These are phyloP conservation scores for Margaritispora aquatica DNA, from an alignment of 495 filamentous ascomycete species.

Conservation along the genomic window DNA sequence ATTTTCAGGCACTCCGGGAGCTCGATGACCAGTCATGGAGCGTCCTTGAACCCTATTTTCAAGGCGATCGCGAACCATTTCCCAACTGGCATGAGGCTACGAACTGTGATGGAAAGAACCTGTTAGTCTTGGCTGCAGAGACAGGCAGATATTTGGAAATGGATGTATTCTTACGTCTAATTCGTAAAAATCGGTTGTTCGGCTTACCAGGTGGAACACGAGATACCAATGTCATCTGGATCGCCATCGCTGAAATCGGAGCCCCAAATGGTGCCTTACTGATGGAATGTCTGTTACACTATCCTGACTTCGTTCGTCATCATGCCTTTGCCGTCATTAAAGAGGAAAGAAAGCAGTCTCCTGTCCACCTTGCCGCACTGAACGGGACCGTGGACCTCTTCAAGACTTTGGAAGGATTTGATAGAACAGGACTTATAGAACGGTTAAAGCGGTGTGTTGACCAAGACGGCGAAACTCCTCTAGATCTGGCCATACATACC, in stretches of 20 bases:
- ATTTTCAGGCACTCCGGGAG: neutral
- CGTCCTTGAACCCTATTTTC: neutral
- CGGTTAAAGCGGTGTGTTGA: neutral
- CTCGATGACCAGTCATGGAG: neutral
- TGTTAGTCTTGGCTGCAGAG: neutral
- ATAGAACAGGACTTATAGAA: neutral
- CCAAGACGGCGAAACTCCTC: neutral
- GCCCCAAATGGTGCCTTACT: neutral
- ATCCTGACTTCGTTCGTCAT: neutral
- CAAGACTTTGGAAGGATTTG: neutral
- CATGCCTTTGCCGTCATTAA: neutral
- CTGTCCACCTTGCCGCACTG: neutral
- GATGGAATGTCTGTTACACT: neutral
- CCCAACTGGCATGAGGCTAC: neutral
- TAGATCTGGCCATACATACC: neutral
- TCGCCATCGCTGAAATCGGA: neutral
- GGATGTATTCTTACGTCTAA: neutral
- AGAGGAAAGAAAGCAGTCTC: neutral
- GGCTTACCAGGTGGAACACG: neutral
- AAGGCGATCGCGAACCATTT: neutral
- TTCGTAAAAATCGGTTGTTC: neutral
- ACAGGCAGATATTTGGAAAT: neutral
- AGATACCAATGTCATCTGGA: neutral
- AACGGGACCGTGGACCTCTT: neutral
- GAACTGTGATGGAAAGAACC: neutral